Percentiles rank a stretch among this genome's conserved stretches.
phyloP scores from a whole-genome alignment of 2,329 filamentous ascomycete species.

The Talaromyces sp. region DNA sequence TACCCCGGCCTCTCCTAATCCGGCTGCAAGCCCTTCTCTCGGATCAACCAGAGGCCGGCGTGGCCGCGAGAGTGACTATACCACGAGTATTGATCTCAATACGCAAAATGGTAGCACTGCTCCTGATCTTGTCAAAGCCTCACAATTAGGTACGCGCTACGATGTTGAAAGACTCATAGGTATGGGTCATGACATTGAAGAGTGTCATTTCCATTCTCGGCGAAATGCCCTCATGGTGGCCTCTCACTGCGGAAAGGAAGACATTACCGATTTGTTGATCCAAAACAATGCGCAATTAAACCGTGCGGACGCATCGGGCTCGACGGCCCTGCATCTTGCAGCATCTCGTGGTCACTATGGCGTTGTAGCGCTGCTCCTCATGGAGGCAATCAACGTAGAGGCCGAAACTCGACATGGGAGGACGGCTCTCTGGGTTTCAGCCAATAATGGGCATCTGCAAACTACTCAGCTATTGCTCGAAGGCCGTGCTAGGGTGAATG shows the following conservation, averaged over 20 bases:
- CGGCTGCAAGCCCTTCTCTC: constrained; percentile 10
- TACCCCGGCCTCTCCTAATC: constrained; percentile 9
- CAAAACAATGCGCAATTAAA: constrained; percentile 25
- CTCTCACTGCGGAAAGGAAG: constrained; percentile 34
- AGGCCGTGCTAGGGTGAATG: constrained; percentile 28
- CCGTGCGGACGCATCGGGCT: constrained; percentile 24
- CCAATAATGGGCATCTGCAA: constrained; percentile 29
- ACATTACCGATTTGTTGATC: constrained; percentile 29
- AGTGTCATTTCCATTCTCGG: constrained; percentile 24
- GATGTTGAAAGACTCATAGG: constrained; percentile 29
- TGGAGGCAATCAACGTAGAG: constrained; percentile 26
- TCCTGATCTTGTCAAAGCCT: constrained; percentile 31
- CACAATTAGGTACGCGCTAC: constrained; percentile 28
- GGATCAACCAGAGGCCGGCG: constrained; percentile 16
- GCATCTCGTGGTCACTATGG: constrained; percentile 27
- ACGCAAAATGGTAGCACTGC: constrained; percentile 23
- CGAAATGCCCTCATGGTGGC: constrained; percentile 35
- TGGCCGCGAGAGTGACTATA: constrained; percentile 20
- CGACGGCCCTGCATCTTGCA: constrained; percentile 28
- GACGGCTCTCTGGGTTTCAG: constrained; percentile 33
- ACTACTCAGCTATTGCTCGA: constrained; percentile 27
- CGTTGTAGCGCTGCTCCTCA: constrained; percentile 24
- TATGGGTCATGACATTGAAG: constrained; percentile 26
- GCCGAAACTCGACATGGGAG: constrained; percentile 24
- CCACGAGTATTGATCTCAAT: constrained; percentile 32